phyloP scores from a whole-genome alignment of 495 filamentous ascomycete species.

The Talaromyces liani region DNA sequence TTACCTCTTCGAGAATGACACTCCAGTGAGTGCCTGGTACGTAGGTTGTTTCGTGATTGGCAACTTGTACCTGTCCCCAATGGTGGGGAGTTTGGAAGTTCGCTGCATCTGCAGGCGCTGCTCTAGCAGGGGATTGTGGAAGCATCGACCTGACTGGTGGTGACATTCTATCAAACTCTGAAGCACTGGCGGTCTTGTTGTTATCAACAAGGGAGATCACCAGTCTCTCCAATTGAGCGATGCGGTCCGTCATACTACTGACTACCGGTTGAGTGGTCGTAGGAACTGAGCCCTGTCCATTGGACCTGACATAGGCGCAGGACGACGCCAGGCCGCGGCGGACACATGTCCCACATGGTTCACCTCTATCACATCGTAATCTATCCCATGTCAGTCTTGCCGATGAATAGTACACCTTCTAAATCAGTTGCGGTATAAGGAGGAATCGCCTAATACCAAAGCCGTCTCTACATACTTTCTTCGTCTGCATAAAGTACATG shows the following conservation, averaged over 20 bases:
- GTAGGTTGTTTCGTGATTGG: slow-evolving; percentile 14
- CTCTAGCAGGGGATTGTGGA: not conserved
- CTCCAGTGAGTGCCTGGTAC: slow-evolving; percentile 22
- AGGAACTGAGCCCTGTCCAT: slow-evolving; percentile 12
- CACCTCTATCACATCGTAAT: slow-evolving; percentile 17
- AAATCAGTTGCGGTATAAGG: not conserved
- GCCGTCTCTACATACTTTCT: not conserved
- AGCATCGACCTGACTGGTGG: not conserved
- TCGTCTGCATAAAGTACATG: not conserved
- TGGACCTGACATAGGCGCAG: slow-evolving; percentile 17
- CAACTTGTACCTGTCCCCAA: slow-evolving; percentile 11
- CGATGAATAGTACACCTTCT: not conserved
- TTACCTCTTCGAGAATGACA: slow-evolving; percentile 21
- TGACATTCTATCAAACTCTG: not conserved
- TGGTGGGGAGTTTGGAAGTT: slow-evolving; percentile 5
- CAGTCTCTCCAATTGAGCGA: slow-evolving; percentile 16
- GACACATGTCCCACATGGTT: slow-evolving; percentile 21
- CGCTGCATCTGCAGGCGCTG: not conserved
- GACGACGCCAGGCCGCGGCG: slow-evolving; percentile 20
- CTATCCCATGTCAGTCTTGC: not conserved
- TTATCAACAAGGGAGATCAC: slow-evolving; percentile 20
- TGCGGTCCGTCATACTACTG: slow-evolving; percentile 16
- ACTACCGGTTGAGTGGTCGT: slow-evolving; percentile 16
- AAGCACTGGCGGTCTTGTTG: slow-evolving; percentile 7
- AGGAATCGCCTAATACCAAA: not conserved